A percentile compares a stretch with the other conserved stretches of the same genome.
Evolutionary conservation across 805 yeast genomes (phyloP).

Genomic region (Candida khao-thaluensis): DNA sequence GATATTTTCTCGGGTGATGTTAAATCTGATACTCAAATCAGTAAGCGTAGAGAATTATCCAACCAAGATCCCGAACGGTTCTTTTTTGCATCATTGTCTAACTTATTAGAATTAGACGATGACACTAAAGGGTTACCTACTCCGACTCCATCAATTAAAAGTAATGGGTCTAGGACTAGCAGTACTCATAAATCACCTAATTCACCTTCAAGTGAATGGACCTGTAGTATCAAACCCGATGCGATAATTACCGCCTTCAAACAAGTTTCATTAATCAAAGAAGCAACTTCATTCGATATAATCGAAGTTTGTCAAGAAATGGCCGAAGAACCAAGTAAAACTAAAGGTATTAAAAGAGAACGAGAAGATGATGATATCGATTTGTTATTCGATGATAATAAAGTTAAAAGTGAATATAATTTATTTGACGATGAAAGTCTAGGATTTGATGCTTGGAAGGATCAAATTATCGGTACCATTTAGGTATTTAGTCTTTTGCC

Average conservation of each 20-base stretch:
- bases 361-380: conserved; percentile 27
- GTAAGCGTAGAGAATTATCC: conserved; percentile 47
- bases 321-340: not conserved
- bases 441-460: conserved; percentile 14
- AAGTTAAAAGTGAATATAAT: conserved; percentile 22
- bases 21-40: conserved; percentile 40
- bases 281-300: conserved; percentile 27
- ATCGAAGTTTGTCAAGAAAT: conserved; percentile 21
- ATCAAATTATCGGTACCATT: conserved; percentile 7
- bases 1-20: conserved; percentile 21
- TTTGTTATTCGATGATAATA: conserved; percentile 38
- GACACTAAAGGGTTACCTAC: conserved; percentile 18
- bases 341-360: conserved; percentile 21
- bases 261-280: conserved; percentile 40
- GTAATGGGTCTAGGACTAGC: conserved; percentile 8
- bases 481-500: too few species aligned
- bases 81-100: conserved; percentile 51
- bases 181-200: conserved; percentile 29
- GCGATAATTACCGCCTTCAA: conserved; percentile 47
- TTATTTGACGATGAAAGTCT: conserved; percentile 19
- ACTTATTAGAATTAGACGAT: conserved; percentile 47
- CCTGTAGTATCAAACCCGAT: conserved; percentile 45
- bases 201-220: conserved; percentile 41
- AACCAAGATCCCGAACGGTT: conserved; percentile 46
- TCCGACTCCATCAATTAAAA: conserved; percentile 15